Percentiles rank a stretch among this genome's conserved stretches.
phyloP scores from a whole-genome alignment of 768 basidiomycete species.

The Lactarius quietus region DNA sequence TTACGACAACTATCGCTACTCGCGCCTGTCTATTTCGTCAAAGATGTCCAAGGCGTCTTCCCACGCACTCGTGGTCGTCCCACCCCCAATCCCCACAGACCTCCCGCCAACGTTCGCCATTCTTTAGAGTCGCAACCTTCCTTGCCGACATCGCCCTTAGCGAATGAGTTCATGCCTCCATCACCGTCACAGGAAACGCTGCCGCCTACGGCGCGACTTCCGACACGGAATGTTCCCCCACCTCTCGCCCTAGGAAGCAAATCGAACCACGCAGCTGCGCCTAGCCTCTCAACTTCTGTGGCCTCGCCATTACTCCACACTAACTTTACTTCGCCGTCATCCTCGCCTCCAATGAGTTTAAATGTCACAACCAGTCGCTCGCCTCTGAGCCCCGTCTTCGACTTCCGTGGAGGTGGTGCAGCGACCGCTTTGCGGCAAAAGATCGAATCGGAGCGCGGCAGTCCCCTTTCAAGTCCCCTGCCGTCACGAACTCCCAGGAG shows the following conservation, averaged over 20 bases:
- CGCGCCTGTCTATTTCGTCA: conserved; percentile 51
- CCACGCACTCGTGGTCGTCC: conserved; percentile 28
- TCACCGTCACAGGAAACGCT: not conserved
- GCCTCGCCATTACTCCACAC: conserved; percentile 39
- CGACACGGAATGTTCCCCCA: conserved; percentile 6
- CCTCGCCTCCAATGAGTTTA: conserved; percentile 27
- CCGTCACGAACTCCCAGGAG: not conserved
- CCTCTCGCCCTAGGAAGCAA: not conserved
- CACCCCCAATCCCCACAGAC: conserved; percentile 33
- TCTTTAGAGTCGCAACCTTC: conserved; percentile 18
- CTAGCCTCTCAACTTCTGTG: conserved; percentile 10
- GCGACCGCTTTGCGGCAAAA: conserved; percentile 16
- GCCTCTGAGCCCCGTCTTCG: conserved; percentile 26
- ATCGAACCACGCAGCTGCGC: conserved; percentile 34
- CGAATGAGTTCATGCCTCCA: not conserved
- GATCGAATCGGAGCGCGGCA: conserved; percentile 19
- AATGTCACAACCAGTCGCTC: not conserved
- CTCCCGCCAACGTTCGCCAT: conserved; percentile 17
- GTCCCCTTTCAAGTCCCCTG: not conserved
- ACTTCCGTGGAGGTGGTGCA: conserved; percentile 6
- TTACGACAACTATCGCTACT: conserved; percentile 78
- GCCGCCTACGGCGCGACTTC: not conserved
- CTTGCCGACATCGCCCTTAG: not conserved
- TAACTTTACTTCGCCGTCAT: conserved; percentile 40
- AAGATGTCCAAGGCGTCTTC: conserved; percentile 40